Evolutionary conservation across 176 grass and related monocot species (phyloP).

Genomic region (Avena eriantha): DNA sequence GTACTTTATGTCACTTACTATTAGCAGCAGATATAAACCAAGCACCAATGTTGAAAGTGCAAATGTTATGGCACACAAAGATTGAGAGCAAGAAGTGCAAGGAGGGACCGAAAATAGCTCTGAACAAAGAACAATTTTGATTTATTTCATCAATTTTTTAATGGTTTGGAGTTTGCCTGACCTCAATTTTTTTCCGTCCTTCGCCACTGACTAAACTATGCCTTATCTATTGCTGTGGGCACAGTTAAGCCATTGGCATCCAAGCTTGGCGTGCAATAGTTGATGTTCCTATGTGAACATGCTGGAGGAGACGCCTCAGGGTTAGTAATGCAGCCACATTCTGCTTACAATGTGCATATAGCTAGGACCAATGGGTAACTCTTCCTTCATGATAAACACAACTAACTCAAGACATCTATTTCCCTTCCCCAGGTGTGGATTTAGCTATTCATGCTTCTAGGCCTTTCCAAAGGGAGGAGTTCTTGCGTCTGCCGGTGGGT

Average conservation of each 20-base stretch:
- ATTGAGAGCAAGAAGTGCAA: no score
- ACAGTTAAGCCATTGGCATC: slow-evolving; percentile 60
- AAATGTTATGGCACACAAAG: no score
- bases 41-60: no score
- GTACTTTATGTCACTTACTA: no score
- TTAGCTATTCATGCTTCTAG: slow-evolving; percentile 72
- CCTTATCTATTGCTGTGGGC: slow-evolving; percentile 41
- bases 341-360: not conserved
- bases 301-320: slow-evolving; percentile 58
- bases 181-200: no score
- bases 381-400: not conserved
- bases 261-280: slow-evolving; percentile 61
- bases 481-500: not conserved
- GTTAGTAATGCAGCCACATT: slow-evolving; percentile 21
- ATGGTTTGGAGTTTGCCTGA: no score
- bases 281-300: slow-evolving; percentile 54
- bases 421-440: slow-evolving; percentile 50
- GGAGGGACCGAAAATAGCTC: no score
- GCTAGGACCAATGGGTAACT: not conserved
- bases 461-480: slow-evolving; percentile 58
- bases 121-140: no score
- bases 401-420: not conserved
- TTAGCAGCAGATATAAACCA: no score
- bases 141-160: no score
- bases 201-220: not conserved